Percentiles rank a stretch among this genome's conserved stretches.
Conservation (phyloP, 106 monocot genomes). For the Triglochin maritima region DNA sequence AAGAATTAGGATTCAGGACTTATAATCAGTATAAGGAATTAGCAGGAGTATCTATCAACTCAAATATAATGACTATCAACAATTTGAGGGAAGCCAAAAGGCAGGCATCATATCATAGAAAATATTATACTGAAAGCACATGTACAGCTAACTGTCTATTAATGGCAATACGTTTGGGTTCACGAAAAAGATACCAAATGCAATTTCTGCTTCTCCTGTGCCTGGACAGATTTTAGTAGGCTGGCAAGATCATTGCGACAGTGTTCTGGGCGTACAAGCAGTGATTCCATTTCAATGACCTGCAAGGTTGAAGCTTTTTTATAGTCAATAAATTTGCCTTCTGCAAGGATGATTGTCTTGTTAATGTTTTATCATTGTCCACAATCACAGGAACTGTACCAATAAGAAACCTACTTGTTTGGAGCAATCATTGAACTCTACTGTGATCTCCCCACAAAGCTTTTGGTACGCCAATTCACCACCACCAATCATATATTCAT, state of each 20-base stretch:
- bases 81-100: too few species aligned
- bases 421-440: conserved; percentile 92
- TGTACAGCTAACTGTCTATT: neutral
- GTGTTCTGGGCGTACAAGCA: conserved; percentile 50
- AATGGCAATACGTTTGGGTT: too few species aligned
- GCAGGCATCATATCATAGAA: neutral
- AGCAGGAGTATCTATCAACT: too few species aligned
- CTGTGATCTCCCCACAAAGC: conserved; percentile 70
- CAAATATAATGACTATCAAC: too few species aligned
- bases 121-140: neutral
- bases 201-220: conserved; percentile 76
- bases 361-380: too few species aligned
- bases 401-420: conserved; percentile 39
- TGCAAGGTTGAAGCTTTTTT: conserved; percentile 10
- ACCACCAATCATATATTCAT: conserved; percentile 68
- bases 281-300: conserved; percentile 89
- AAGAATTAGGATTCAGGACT: too few species aligned
- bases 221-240: conserved; percentile 62
- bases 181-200: conserved; percentile 43
- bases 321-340: too few species aligned
- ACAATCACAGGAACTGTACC: too few species aligned
- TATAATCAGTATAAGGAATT: too few species aligned
- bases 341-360: too few species aligned
- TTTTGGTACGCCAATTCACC: conserved; percentile 68
- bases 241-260: conserved; percentile 65